These are phyloP conservation scores for Eragrostis tef DNA, from an alignment of 202 grass and related monocot genomes.

Conservation along the genomic window DNA sequence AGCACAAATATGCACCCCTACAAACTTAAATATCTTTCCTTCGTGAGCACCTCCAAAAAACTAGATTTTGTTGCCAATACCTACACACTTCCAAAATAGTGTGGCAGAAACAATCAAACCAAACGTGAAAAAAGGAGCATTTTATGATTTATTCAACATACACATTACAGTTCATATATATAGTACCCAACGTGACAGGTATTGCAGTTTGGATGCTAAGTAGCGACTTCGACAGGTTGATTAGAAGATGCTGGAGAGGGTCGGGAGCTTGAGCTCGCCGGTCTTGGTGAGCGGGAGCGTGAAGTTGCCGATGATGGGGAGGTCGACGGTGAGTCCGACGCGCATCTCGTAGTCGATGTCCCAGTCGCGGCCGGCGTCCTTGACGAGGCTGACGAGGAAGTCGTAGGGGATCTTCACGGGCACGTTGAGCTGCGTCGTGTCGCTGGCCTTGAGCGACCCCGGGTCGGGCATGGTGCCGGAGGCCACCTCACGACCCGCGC, in stretches of 20 bases:
- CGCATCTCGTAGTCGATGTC: slow-evolving; percentile 85
- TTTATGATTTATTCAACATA: too few relatives aligned
- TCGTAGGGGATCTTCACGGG: slow-evolving; percentile 80
- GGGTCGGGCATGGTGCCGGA: slow-evolving; percentile 79
- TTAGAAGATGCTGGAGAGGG: slow-evolving; percentile 61
- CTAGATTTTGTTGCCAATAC: too few relatives aligned
- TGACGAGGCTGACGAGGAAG: slow-evolving; percentile 66
- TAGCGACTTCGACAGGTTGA: too few relatives aligned
- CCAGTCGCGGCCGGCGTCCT: slow-evolving; percentile 69
- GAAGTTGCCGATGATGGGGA: slow-evolving; percentile 74
- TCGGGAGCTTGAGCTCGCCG: slow-evolving; percentile 87
- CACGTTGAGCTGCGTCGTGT: slow-evolving; percentile 58
- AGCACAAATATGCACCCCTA: too few relatives aligned
- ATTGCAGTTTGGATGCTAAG: too few relatives aligned
- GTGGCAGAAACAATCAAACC: too few relatives aligned
- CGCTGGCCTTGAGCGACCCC: slow-evolving; percentile 58
- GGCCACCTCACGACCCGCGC: slow-evolving; percentile 65
- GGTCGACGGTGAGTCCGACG: slow-evolving; percentile 72
- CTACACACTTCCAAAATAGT: too few relatives aligned
- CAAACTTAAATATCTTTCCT: too few relatives aligned
- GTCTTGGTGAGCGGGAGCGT: slow-evolving; percentile 77
- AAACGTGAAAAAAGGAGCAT: too few relatives aligned
- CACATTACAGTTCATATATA: too few relatives aligned
- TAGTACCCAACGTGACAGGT: too few relatives aligned
- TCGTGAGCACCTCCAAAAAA: too few relatives aligned